phyloP scores from a whole-genome alignment of 2,329 filamentous ascomycete species.

The Escovopsis weberi region DNA sequence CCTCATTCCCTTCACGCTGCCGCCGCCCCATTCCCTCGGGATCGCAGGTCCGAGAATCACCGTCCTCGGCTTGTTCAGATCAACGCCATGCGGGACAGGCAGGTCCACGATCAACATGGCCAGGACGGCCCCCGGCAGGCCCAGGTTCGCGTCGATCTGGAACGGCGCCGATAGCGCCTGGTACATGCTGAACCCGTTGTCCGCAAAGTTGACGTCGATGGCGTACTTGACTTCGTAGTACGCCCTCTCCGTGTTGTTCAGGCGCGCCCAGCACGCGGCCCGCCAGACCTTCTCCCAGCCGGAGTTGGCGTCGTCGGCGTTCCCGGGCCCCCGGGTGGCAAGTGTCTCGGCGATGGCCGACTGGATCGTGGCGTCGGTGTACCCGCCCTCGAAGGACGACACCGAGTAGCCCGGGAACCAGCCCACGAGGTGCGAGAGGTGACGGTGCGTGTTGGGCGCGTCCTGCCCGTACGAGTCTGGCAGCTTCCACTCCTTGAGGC shows the following conservation, averaged over 20 bases:
- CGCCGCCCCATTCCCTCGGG: slow-evolving; percentile 27
- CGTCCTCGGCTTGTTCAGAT: slow-evolving; percentile 11
- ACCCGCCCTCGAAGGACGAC: slow-evolving; percentile 21
- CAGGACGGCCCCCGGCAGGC: slow-evolving; percentile 32
- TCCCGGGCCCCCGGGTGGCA: slow-evolving; percentile 29
- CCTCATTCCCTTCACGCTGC: slow-evolving; percentile 28
- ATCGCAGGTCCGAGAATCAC: slow-evolving; percentile 34
- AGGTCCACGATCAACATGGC: slow-evolving; percentile 38
- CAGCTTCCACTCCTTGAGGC: slow-evolving; percentile 22
- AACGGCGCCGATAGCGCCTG: slow-evolving; percentile 30
- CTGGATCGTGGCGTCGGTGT: slow-evolving; percentile 30
- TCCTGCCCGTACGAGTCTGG: slow-evolving; percentile 17
- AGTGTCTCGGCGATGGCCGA: slow-evolving; percentile 31
- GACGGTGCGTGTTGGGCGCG: slow-evolving; percentile 13
- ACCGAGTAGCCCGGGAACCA: slow-evolving; percentile 41
- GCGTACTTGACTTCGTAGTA: slow-evolving; percentile 33
- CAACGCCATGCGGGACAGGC: slow-evolving; percentile 13
- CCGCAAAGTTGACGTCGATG: slow-evolving; percentile 33
- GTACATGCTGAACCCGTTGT: slow-evolving; percentile 39
- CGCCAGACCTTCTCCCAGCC: slow-evolving; percentile 47
- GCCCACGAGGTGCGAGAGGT: slow-evolving; percentile 40
- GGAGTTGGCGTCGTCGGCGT: slow-evolving; percentile 32
- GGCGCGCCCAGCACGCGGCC: slow-evolving; percentile 37
- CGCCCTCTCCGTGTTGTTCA: slow-evolving; percentile 35
- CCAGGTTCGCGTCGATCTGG: slow-evolving; percentile 47